Percentiles rank a stretch among this genome's conserved stretches.
Conservation (phyloP, 306 rosid species). For the Cucumis cinereus region DNA sequence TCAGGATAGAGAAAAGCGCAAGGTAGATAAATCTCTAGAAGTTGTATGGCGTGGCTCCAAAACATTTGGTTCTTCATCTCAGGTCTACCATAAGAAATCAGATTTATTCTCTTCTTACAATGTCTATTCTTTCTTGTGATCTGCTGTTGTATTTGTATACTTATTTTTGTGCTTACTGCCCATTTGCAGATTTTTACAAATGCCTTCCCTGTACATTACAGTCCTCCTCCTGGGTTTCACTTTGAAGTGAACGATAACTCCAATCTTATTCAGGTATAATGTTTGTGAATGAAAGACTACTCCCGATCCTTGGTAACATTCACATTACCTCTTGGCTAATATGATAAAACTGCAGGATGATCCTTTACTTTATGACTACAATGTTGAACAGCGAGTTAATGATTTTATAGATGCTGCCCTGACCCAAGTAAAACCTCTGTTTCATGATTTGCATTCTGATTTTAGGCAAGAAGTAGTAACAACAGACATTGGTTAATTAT, state of each 20-base stretch:
- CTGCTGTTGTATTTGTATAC: neutral
- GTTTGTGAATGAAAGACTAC: neutral
- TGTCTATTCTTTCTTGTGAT: neutral
- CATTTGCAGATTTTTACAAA: conserved; percentile 61
- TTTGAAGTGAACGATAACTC: conserved; percentile 43
- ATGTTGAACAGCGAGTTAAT: conserved; percentile 46
- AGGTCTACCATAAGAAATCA: conserved; percentile 29
- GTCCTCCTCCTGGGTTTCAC: conserved; percentile 54
- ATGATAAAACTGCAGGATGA: conserved; percentile 53
- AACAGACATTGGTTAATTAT: conserved; percentile 6
- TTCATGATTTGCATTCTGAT: neutral
- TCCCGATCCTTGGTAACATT: neutral
- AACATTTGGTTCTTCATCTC: conserved; percentile 72
- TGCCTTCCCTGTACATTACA: conserved; percentile 62
- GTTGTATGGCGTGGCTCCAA: conserved; percentile 88
- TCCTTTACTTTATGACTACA: conserved; percentile 50
- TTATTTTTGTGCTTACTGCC: neutral
- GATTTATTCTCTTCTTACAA: neutral
- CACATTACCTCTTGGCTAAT: conserved; percentile 5
- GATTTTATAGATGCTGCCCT: conserved; percentile 43
- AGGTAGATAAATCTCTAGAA: conserved; percentile 63
- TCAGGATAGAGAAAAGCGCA: conserved; percentile 70
- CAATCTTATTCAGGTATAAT: conserved; percentile 52
- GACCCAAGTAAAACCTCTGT: conserved; percentile 38
- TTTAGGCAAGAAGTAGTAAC: neutral